A percentile compares a stretch with the other conserved stretches of the same genome.
These are phyloP conservation scores for Coffea eugenioides DNA, from an alignment of 257 asterid species.

Conservation along the genomic window DNA sequence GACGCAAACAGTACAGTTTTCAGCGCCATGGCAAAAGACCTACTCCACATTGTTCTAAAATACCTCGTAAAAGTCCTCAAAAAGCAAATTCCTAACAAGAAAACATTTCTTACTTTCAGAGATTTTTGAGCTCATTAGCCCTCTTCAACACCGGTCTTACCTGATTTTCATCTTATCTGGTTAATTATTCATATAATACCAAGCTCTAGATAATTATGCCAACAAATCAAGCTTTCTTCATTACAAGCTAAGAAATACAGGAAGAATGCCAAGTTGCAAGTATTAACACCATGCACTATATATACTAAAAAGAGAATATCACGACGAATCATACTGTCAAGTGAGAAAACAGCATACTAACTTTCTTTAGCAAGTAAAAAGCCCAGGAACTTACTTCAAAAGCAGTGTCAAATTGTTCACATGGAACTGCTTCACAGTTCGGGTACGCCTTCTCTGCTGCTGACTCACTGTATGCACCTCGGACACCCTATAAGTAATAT, in stretches of 20 bases:
- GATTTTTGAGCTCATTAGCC: neutral
- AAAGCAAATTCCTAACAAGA: neutral
- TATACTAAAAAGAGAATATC: neutral
- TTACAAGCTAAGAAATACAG: neutral
- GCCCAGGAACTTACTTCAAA: constrained; percentile 58
- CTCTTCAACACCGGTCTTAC: neutral
- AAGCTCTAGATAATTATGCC: neutral
- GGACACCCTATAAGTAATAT: constrained; percentile 58
- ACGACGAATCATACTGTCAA: neutral
- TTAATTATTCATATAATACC: neutral
- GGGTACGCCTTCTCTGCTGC: constrained; percentile 99
- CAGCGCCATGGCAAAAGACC: neutral
- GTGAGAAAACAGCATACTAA: neutral
- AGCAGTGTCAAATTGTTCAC: constrained; percentile 95
- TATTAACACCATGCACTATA: neutral
- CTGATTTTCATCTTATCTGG: neutral
- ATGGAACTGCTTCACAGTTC: constrained; percentile 94
- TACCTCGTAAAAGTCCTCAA: neutral
- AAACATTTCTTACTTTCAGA: neutral
- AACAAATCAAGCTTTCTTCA: neutral
- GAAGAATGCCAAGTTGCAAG: neutral
- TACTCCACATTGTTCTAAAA: neutral
- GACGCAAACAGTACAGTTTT: neutral
- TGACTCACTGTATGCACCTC: constrained; percentile 93
- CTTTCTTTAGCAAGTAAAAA: neutral